Base-by-base conservation (phyloP, 139 green algal genomes). In the Volvox reticuliferus region DNA sequence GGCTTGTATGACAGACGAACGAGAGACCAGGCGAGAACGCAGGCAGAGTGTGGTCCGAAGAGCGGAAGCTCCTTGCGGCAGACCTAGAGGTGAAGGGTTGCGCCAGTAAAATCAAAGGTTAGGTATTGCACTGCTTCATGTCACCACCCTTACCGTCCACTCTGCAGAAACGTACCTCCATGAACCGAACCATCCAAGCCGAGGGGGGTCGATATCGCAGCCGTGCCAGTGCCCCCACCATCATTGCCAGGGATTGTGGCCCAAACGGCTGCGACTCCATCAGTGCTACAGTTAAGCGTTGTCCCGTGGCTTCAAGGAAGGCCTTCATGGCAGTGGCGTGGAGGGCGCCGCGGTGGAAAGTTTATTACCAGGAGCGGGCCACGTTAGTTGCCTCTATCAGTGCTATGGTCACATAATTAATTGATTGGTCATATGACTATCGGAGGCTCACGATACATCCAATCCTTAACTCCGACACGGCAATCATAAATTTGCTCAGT, bases 31-130 rank as follows among this genome's bases (percentile, higher is more conserved):
- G 68, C 67, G 26, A 89, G 84, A 1, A 50, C 32, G 68, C 36
- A 69, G 67, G 67, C 68, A 28, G 84, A 32, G 14, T 89, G 84
- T 37, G 84, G 36, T 33, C 37, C 37, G 37, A 89, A 89, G 84
- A 6, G 26, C 0, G 68, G 36, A 1, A 89, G 84, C 68, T 89
- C 68, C 68, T 69, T 68, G 68, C 68, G 84, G 84, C 84, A 89
- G 5, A 81, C 84, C 84, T 89, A 67, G 12, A 26, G 65, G 65
- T 55, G 9, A 73, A 73, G 65, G 65, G 12, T 73, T 73, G 44
- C 44, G 9, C 44, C 44, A 55, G 44, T 55, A 55, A 55, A 55
- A 55, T 55, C 44, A 55, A 55, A 55, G 44, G 9, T 55, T 55
- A 55, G 9, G 5, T 14, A 55, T 55, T 55, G 44, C 44, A n/a